phyloP scores from a whole-genome alignment of 495 filamentous ascomycete species.

The Terfezia boudieri region DNA sequence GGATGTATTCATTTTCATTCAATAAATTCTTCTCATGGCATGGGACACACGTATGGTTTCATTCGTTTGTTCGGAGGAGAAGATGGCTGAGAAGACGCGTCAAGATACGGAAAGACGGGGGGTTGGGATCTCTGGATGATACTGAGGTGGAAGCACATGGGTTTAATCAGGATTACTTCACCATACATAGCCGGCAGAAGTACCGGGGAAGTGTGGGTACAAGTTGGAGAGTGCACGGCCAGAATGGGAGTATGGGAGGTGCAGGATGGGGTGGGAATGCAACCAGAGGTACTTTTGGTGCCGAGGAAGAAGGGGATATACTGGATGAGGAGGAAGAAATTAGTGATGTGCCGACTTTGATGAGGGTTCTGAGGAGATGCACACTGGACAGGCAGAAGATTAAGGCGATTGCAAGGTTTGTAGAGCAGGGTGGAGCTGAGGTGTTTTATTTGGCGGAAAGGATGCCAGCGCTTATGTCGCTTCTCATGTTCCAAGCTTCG shows the following conservation, averaged over 20 bases:
- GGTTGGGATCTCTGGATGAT: background rate
- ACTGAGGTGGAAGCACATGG: conserved; percentile 30
- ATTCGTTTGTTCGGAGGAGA: conserved; percentile 71
- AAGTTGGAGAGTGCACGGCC: conserved; percentile 1
- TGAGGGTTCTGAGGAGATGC: conserved; percentile 37
- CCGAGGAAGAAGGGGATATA: conserved; percentile 6
- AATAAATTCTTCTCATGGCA: conserved; percentile 62
- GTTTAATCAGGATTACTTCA: conserved; percentile 71
- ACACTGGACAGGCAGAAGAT: conserved; percentile 81
- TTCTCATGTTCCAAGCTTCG: conserved; percentile 77
- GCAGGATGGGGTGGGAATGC: conserved; percentile 8
- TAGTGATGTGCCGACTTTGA: conserved; percentile 38
- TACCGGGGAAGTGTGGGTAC: conserved; percentile 4
- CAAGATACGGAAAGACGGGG: conserved; percentile 25
- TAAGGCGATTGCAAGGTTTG: conserved; percentile 53
- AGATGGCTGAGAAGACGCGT: conserved; percentile 74
- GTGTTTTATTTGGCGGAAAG: conserved; percentile 49
- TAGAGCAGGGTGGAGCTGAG: conserved; percentile 60
- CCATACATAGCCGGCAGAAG: conserved; percentile 35
- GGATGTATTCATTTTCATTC: conserved; percentile 87
- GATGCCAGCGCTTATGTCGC: conserved; percentile 65
- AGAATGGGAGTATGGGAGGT: conserved; percentile 1
- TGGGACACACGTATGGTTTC: conserved; percentile 71
- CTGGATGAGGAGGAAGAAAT: conserved; percentile 31
- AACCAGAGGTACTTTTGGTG: conserved; percentile 8